These are phyloP conservation scores for Sclerotinia glacialis DNA, from an alignment of 2,329 filamentous ascomycete genomes.

Conservation along the genomic window DNA sequence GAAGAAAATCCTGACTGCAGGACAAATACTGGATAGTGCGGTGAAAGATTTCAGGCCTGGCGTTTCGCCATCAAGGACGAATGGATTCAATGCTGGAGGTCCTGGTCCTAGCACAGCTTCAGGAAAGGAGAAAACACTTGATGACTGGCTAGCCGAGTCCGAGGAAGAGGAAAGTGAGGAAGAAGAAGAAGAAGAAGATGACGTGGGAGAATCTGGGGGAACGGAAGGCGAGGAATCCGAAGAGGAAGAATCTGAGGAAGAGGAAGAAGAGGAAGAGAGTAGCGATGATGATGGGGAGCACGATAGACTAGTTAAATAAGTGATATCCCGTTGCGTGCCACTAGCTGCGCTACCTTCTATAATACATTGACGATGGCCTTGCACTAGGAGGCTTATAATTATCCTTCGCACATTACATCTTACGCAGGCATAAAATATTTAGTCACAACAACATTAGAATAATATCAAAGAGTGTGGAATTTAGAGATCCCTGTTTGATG, in stretches of 20 bases:
- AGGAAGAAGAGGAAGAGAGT: constrained; percentile 35
- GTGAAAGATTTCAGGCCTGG: constrained; percentile 41
- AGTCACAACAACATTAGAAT: constrained; percentile 30
- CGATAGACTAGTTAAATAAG: constrained; percentile 40
- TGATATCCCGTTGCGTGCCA: background rate
- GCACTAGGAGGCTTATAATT: constrained; percentile 26
- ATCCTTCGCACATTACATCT: constrained; percentile 9
- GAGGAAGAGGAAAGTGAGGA: constrained; percentile 49
- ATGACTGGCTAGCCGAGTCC: constrained; percentile 79
- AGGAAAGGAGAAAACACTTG: constrained; percentile 68
- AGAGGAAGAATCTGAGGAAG: constrained; percentile 18
- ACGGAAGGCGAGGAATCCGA: constrained; percentile 32
- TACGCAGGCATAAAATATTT: constrained; percentile 22
- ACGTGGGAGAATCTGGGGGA: constrained; percentile 40
- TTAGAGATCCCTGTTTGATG: constrained; percentile 15
- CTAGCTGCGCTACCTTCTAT: constrained; percentile 13
- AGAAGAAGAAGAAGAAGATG: constrained; percentile 51
- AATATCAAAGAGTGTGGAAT: constrained; percentile 7
- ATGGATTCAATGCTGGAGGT: constrained; percentile 43
- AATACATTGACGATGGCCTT: constrained; percentile 15
- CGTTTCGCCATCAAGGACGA: constrained; percentile 45
- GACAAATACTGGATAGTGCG: constrained; percentile 61
- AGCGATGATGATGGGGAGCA: constrained; percentile 34
- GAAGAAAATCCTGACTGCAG: constrained; percentile 52
- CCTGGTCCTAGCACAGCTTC: constrained; percentile 22